Conservation (phyloP, 2,329 filamentous ascomycete genomes). For the Aspergillus persii region DNA sequence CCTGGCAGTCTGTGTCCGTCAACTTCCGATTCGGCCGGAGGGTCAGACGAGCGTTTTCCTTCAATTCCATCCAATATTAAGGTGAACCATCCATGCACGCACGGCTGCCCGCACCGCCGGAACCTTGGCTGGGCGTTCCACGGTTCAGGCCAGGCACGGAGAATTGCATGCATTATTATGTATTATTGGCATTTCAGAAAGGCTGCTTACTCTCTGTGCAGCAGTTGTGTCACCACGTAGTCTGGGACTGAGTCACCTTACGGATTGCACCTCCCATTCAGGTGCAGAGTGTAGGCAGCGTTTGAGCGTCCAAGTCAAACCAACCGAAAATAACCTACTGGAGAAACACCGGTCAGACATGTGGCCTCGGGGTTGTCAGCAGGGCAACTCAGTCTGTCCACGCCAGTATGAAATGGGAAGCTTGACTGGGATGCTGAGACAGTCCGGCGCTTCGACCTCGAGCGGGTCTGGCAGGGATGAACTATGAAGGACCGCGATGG, state of each 20-base stretch:
- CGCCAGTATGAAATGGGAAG: constrained; percentile 1
- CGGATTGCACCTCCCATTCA: no score
- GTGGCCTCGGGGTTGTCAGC: background rate
- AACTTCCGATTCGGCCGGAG: background rate
- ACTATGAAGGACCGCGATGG: background rate
- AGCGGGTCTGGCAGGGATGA: background rate
- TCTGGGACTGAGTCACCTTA: no score
- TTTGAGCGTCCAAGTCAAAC: background rate
- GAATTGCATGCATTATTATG: background rate
- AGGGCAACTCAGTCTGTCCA: background rate
- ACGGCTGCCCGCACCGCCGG: constrained; percentile 7
- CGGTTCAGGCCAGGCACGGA: constrained; percentile 6
- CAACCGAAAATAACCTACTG: constrained; percentile 3
- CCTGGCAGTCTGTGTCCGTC: no score
- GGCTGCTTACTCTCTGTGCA: no score
- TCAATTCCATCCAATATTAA: no score
- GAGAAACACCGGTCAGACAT: background rate
- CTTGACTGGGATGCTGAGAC: constrained; percentile 5
- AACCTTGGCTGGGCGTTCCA: constrained; percentile 2
- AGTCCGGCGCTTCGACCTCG: constrained; percentile 1
- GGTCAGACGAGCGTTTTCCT: background rate
- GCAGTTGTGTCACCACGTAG: no score
- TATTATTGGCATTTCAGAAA: no score
- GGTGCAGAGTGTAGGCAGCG: no score
- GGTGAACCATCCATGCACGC: background rate